Conservation (phyloP, 257 asterid genomes). For the Cruciata laevipes region DNA sequence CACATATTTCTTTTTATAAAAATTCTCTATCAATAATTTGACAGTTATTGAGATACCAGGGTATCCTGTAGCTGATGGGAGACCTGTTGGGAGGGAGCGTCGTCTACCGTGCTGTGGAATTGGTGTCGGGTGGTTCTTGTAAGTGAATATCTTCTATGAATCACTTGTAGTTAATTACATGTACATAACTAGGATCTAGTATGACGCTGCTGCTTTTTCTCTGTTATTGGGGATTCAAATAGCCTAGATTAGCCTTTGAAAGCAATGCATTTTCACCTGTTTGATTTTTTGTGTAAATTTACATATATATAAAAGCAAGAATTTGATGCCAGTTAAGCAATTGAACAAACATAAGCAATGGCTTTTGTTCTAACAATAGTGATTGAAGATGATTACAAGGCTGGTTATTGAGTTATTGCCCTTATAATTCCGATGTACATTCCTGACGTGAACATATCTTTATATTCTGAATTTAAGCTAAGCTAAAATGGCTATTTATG, state of each 20-base stretch:
- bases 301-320: background rate
- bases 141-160: conserved; percentile 17
- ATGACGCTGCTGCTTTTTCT: too few relatives aligned
- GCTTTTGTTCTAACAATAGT: background rate
- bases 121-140: conserved; percentile 87
- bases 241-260: background rate
- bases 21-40: background rate
- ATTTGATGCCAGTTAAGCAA: background rate
- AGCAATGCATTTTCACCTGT: background rate
- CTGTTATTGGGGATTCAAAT: background rate
- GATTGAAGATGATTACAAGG: background rate
- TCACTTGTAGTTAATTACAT: background rate
- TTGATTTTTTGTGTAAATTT: background rate
- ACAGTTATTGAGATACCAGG: conserved; percentile 8
- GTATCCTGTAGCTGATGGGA: conserved; percentile 53
- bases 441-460: background rate
- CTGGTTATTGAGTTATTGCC: background rate
- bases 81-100: conserved; percentile 46
- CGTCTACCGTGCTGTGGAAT: conserved; percentile 84
- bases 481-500: background rate
- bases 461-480: background rate
- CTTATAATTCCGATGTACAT: background rate
- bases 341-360: background rate
- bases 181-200: background rate
- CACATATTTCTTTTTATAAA: background rate